Base-by-base conservation (phyloP, 257 asterid genomes). In the Catharanthus roseus region DNA sequence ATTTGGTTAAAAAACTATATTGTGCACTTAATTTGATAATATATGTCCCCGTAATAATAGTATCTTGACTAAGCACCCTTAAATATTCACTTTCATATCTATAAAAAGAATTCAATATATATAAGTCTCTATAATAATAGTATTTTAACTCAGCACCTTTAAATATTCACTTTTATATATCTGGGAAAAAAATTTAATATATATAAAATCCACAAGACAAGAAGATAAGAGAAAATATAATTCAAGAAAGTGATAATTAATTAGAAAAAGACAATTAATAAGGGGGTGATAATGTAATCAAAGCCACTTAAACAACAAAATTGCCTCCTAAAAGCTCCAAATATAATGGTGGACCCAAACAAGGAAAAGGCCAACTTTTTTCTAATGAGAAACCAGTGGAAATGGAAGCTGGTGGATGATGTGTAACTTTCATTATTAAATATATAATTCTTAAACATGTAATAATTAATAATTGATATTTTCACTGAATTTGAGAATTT, bases 351-450 rank as follows among this genome's bases (percentile, higher is more conserved):
- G 86, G 89, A 71, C 86, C 85, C 79, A 26, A 61, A 68, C 33
- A 16, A 9, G 33, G 55, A 69, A 56, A 71, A 23, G n/a, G 36
- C 65, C 44, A 56, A 74, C 38, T 72, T 77, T 49, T 77, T 49
- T 75, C 69, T 36, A 44, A 65, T 57, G 29, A 68, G 19, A 45
- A 39, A 56, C 42, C 64, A 67, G 63, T 31, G 80, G 85, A 75
- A 75, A 73, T 69, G 67, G 75, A 44, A 79, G 80, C 75, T 56
- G 84, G 85, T 81, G 80, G 89, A 81, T 84, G 65, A 71, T 64
- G 74, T 38, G 81, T 76, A 69, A 64, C 83, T 79, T 75, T 86
- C 89, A 79, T 67, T 72, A 65, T 70, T 55, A 11, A 72, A 65
- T 12, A 41, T 1, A 51, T 44, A 73, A 60, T 33, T 33, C 54